Percentiles rank a stretch among this genome's conserved stretches.
phyloP scores from a whole-genome alignment of 2,329 filamentous ascomycete genomes.

The Aureobasidium namibiae region DNA sequence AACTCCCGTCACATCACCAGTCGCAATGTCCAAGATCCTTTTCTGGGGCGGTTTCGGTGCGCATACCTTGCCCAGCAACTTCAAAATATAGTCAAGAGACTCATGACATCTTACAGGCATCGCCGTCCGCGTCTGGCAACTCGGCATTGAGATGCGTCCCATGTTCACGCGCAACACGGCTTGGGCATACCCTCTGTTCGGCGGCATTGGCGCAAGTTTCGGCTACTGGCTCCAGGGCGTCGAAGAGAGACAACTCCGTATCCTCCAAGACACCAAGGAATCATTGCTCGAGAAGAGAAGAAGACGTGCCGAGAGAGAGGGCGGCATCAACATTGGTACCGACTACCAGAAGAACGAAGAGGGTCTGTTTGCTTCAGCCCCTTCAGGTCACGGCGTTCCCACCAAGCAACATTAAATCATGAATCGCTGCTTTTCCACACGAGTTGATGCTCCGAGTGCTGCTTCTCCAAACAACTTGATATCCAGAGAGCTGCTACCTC shows the following conservation, averaged over 20 bases:
- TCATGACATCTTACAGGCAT: slow-evolving; percentile 54
- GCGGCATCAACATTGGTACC: slow-evolving; percentile 23
- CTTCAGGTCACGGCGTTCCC: not conserved
- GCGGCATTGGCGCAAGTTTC: slow-evolving; percentile 76
- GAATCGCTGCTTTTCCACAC: not conserved
- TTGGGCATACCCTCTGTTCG: slow-evolving; percentile 90
- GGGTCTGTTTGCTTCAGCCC: slow-evolving; percentile 20
- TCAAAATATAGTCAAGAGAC: not conserved
- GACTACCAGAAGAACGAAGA: slow-evolving; percentile 26
- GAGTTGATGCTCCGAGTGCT: too few relatives aligned
- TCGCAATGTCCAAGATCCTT: slow-evolving; percentile 46
- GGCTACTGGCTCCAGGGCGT: slow-evolving; percentile 96
- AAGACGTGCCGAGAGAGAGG: slow-evolving; percentile 62
- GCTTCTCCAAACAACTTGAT: too few relatives aligned
- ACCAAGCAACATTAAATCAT: slow-evolving; percentile 10
- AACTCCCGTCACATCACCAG: not conserved
- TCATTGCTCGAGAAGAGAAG: slow-evolving; percentile 81
- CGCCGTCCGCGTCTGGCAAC: slow-evolving; percentile 87
- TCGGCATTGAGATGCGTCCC: slow-evolving; percentile 96
- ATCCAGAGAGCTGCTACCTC: not conserved
- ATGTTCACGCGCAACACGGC: slow-evolving; percentile 78
- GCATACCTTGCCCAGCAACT: not conserved
- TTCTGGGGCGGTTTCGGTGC: slow-evolving; percentile 89
- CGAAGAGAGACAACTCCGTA: slow-evolving; percentile 69
- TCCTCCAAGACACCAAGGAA: slow-evolving; percentile 71